Conservation (phyloP, 2,329 filamentous ascomycete species). For the Xylaria hypoxylon region DNA sequence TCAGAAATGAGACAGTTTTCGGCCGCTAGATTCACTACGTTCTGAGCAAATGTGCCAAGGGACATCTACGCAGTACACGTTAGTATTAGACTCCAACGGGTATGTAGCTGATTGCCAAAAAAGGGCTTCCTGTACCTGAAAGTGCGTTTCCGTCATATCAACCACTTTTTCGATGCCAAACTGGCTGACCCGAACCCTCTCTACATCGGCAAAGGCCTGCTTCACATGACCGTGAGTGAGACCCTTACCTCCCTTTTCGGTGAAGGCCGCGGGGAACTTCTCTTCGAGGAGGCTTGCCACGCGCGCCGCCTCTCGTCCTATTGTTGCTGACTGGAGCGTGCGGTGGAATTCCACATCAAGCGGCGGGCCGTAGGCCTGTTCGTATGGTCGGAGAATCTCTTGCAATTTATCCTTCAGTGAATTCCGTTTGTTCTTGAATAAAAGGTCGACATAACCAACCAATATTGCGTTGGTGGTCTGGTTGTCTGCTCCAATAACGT, state of each 20-base stretch:
- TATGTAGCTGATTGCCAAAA: neutral
- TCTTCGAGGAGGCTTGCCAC: constrained; percentile 28
- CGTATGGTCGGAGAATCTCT: constrained; percentile 30
- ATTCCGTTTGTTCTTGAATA: neutral
- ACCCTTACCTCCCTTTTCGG: constrained; percentile 9
- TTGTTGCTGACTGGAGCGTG: constrained; percentile 1
- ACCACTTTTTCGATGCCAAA: constrained; percentile 31
- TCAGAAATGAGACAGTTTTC: constrained; percentile 61
- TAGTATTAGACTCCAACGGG: neutral
- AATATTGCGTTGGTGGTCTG: constrained; percentile 15
- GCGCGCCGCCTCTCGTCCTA: constrained; percentile 17
- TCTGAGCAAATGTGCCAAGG: constrained; percentile 59
- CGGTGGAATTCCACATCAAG: constrained; percentile 30
- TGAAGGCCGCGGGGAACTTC: constrained; percentile 24
- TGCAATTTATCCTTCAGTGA: constrained; percentile 21
- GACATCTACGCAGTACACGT: constrained; percentile 52
- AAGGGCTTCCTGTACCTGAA: constrained; percentile 18
- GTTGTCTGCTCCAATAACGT: constrained; percentile 23
- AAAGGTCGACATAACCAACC: neutral
- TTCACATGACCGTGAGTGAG: constrained; percentile 14
- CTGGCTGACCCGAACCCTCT: constrained; percentile 8
- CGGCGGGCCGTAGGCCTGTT: constrained; percentile 18
- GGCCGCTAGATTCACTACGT: constrained; percentile 60
- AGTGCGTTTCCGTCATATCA: constrained; percentile 34
- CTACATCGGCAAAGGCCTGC: neutral